These are phyloP conservation scores for Lithocarpus polystachyus DNA, from an alignment of 306 rosid species.

Conservation along the genomic window DNA sequence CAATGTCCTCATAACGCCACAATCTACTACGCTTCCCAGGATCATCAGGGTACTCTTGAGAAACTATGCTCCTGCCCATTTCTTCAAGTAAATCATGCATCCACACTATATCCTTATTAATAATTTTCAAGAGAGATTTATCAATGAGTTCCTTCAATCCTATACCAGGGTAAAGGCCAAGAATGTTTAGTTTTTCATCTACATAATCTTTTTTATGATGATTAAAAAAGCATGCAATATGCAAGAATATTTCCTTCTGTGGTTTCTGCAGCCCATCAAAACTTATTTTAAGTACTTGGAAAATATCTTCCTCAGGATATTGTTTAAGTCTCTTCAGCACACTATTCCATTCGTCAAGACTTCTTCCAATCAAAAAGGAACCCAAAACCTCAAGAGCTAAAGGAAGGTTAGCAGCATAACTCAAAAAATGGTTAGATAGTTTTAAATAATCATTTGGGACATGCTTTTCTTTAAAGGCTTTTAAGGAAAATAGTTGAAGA, in stretches of 20 bases:
- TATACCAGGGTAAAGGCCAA: too few relatives aligned
- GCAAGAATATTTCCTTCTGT: background rate
- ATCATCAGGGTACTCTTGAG: background rate
- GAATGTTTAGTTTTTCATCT: too few relatives aligned
- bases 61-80: background rate
- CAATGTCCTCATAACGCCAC: background rate
- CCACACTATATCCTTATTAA: too few relatives aligned
- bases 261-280: background rate
- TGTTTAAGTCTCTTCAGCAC: background rate
- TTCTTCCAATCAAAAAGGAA: too few relatives aligned
- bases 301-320: background rate
- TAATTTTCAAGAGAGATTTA: too few relatives aligned
- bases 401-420: too few relatives aligned
- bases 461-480: background rate
- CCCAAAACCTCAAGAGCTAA: too few relatives aligned
- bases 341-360: background rate
- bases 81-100: too few relatives aligned
- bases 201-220: too few relatives aligned
- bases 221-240: background rate
- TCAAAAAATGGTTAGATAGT: accelerated
- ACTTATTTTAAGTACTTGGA: background rate
- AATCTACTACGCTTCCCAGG: background rate
- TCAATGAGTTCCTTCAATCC: too few relatives aligned
- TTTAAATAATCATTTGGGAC: background rate
- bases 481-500: background rate